A percentile compares a stretch with the other conserved stretches of the same genome.
These are phyloP conservation scores for Mucuna pruriens DNA, from an alignment of 306 rosid genomes.

Conservation along the genomic window DNA sequence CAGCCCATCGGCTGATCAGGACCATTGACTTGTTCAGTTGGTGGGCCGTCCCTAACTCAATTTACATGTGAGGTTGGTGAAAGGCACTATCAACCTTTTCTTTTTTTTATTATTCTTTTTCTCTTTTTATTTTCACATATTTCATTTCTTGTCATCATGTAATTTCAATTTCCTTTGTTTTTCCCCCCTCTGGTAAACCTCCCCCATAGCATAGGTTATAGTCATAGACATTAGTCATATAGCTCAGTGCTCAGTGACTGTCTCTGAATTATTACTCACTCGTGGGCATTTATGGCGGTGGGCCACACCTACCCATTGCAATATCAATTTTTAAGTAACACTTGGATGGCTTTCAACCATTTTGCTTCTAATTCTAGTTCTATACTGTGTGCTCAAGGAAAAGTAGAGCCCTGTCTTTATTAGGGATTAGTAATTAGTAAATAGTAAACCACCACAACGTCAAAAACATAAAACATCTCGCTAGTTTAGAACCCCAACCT, in stretches of 20 bases:
- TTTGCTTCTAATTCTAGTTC: background rate
- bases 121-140: background rate
- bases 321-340: constrained; percentile 19
- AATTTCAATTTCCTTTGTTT: constrained; percentile 21
- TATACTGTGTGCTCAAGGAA: constrained; percentile 46
- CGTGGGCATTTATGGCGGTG: constrained; percentile 54
- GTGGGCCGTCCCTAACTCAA: constrained; percentile 63
- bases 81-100: constrained; percentile 62
- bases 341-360: background rate
- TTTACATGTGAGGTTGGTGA: constrained; percentile 79
- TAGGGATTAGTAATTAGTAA: constrained; percentile 34
- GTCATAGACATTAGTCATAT: constrained; percentile 28
- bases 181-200: constrained; percentile 23
- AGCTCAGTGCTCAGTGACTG: constrained; percentile 40
- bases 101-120: background rate
- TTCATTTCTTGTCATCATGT: constrained; percentile 9
- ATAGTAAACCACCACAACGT: background rate
- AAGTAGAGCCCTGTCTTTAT: constrained; percentile 69
- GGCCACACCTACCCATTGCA: constrained; percentile 15
- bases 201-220: constrained; percentile 16
- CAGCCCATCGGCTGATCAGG: constrained; percentile 66
- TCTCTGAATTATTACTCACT: constrained; percentile 45
- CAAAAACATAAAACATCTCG: background rate
- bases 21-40: constrained; percentile 69
- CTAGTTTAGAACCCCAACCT: background rate